Percentiles rank a stretch among this genome's conserved stretches.
These are phyloP conservation scores for Dactylellina haptotyla DNA, from an alignment of 2,329 filamentous ascomycete genomes.

Conservation along the genomic window DNA sequence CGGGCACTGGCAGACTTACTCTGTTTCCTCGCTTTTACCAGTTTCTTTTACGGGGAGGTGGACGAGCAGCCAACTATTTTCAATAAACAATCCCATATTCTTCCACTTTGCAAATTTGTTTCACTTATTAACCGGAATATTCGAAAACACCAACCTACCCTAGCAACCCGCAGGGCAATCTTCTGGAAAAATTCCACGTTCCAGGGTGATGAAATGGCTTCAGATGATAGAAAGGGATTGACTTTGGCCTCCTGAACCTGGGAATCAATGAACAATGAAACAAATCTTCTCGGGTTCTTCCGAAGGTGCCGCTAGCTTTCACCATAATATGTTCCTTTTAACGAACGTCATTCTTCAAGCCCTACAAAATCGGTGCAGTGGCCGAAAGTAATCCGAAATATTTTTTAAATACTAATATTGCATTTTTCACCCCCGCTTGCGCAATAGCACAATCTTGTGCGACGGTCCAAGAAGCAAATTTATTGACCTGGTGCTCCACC, in stretches of 20 bases:
- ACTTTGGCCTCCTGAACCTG: background rate
- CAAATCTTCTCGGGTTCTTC: conserved; percentile 40
- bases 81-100: too few species aligned
- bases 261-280: background rate
- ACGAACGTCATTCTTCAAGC: too few species aligned
- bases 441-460: too few species aligned
- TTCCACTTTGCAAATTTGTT: conserved; percentile 10
- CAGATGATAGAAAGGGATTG: conserved; percentile 14
- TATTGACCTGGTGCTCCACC: too few species aligned
- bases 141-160: conserved; percentile 8
- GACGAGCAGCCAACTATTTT: too few species aligned
- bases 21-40: too few species aligned
- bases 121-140: conserved; percentile 37
- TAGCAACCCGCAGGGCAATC: conserved; percentile 21
- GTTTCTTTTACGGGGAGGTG: too few species aligned
- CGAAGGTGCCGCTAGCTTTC: background rate
- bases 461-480: too few species aligned
- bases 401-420: background rate
- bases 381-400: conserved; percentile 2
- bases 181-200: conserved; percentile 36
- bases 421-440: too few species aligned
- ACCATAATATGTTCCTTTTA: too few species aligned
- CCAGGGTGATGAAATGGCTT: conserved; percentile 28
- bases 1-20: too few species aligned
- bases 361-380: too few species aligned